These are phyloP conservation scores for Starmerella vitae DNA, from an alignment of 805 yeast genomes.

Conservation along the genomic window DNA sequence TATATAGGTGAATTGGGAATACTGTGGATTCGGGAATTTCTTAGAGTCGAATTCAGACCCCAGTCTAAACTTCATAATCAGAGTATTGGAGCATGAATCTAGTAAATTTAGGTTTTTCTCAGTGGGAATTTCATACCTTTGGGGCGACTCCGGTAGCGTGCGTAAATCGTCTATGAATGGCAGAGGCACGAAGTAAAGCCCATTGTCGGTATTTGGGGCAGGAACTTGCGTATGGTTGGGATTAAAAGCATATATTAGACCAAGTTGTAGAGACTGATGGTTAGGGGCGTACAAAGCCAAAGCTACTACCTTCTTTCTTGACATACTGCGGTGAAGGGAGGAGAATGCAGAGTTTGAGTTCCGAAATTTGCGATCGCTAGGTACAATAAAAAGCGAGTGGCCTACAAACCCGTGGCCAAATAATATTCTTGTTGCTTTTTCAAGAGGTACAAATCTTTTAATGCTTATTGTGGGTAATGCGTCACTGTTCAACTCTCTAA, in stretches of 20 bases:
- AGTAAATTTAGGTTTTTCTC: neutral
- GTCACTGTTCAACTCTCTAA: conserved; percentile 23
- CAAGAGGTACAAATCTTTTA: conserved; percentile 32
- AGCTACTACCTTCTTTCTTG: conserved; percentile 41
- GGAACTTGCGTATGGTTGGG: neutral
- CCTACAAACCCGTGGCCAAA: conserved; percentile 34
- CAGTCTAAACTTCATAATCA: conserved; percentile 33
- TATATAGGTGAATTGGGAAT: conserved; percentile 43
- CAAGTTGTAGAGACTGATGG: conserved; percentile 27
- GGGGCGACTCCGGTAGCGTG: conserved; percentile 36
- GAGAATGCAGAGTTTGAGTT: conserved; percentile 59
- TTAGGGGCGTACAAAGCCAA: conserved; percentile 29
- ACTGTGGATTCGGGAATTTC: conserved; percentile 29
- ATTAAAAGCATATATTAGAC: conserved; percentile 8
- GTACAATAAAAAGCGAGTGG: conserved; percentile 51
- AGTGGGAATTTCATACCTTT: neutral
- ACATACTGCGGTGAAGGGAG: conserved; percentile 49
- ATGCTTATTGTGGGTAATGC: conserved; percentile 30
- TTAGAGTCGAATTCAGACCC: conserved; percentile 41
- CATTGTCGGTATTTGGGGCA: conserved; percentile 31
- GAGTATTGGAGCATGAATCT: neutral
- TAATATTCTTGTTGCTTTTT: conserved; percentile 22
- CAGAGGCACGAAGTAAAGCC: conserved; percentile 51
- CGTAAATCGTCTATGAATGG: conserved; percentile 73
- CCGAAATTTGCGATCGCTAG: conserved; percentile 43